phyloP scores from a whole-genome alignment of 352 stramenopile species.

The Plasmopara viticola region DNA sequence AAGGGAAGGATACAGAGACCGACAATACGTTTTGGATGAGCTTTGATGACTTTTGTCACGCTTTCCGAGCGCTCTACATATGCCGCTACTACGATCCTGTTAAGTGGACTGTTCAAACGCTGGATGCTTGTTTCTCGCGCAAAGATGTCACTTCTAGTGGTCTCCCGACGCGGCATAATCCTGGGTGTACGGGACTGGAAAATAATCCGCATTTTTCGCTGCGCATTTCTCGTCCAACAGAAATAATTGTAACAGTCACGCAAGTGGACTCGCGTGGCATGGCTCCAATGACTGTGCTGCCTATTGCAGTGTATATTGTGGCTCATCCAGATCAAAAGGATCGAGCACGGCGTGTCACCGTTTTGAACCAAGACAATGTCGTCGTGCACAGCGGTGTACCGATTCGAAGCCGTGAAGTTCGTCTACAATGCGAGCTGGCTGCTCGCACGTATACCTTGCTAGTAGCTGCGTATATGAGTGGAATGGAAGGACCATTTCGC shows the following conservation, averaged over 20 bases:
- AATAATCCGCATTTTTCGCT: constrained; percentile 88
- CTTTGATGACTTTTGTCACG: constrained; percentile 91
- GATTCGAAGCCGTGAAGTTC: constrained; percentile 59
- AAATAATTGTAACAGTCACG: constrained; percentile 82
- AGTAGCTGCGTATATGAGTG: constrained; percentile 79
- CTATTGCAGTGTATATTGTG: constrained; percentile 69
- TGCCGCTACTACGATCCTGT: constrained; percentile 89
- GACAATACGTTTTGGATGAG: constrained; percentile 95
- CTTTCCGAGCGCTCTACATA: constrained; percentile 89
- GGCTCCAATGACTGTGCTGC: constrained; percentile 56
- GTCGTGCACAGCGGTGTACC: constrained; percentile 77
- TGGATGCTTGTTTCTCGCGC: constrained; percentile 52
- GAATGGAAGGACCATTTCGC: constrained; percentile 88
- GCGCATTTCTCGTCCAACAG: constrained; percentile 62
- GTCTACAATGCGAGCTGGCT: constrained; percentile 64
- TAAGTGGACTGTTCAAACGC: constrained; percentile 57
- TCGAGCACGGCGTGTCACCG: constrained; percentile 52
- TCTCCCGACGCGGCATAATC: constrained; percentile 82
- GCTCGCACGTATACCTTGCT: constrained; percentile 86
- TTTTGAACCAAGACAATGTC: constrained; percentile 62
- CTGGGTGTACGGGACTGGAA: constrained; percentile 56
- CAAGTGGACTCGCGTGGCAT: constrained; percentile 65
- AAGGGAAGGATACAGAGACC: constrained; percentile 64
- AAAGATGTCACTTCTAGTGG: constrained; percentile 62
- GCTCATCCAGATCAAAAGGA: constrained; percentile 41